Evolutionary conservation across 2,329 filamentous ascomycete genomes (phyloP).

Genomic region (Trichoderma gracile): DNA sequence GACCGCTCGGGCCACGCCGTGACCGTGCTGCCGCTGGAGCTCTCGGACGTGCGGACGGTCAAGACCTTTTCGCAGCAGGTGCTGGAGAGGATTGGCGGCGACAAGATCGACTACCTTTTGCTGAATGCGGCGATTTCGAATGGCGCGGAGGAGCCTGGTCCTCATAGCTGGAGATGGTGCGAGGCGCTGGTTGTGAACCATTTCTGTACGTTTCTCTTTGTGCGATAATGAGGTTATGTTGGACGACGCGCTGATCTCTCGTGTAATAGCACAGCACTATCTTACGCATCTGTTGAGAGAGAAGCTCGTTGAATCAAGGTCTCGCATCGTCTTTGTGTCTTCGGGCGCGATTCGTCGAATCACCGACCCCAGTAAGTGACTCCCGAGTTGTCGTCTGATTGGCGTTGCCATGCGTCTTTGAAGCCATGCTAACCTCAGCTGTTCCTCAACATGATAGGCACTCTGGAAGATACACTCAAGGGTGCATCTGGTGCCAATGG

Average conservation of each 20-base stretch:
- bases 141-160: conserved; percentile 39
- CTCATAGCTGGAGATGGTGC: conserved; percentile 51
- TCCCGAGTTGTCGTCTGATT: too few relatives aligned
- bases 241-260: too few relatives aligned
- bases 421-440: background rate
- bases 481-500: conserved; percentile 40
- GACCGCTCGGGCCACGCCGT: conserved; percentile 45
- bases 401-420: background rate
- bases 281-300: conserved; percentile 51
- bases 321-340: conserved; percentile 53
- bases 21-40: conserved; percentile 51
- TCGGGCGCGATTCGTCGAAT: conserved; percentile 50
- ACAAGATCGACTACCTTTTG: conserved; percentile 50
- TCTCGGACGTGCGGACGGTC: conserved; percentile 48
- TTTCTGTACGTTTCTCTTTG: conserved; percentile 43
- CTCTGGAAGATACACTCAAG: conserved; percentile 43
- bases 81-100: conserved; percentile 44
- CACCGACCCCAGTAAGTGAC: conserved; percentile 39
- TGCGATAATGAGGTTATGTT: background rate
- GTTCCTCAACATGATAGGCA: conserved; percentile 31
- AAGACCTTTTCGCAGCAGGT: conserved; percentile 49
- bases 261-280: conserved; percentile 52
- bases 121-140: conserved; percentile 51
- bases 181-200: conserved; percentile 55
- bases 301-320: conserved; percentile 48